A percentile compares a stretch with the other conserved stretches of the same genome.
Evolutionary conservation across 345 rosid genomes (phyloP).

Genomic region (Sisymbrium altissimum): DNA sequence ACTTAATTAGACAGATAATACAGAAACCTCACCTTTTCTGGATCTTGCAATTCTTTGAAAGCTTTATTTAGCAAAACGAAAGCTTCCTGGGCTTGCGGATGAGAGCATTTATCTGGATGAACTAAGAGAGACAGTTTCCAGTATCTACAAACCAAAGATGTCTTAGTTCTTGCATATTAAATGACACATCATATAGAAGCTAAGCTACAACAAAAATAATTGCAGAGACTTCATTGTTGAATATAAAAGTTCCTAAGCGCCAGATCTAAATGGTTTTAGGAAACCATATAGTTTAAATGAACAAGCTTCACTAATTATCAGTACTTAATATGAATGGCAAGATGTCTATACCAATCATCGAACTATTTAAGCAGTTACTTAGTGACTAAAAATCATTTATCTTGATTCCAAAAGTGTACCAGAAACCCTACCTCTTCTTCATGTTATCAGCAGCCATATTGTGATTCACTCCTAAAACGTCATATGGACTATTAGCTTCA

Average conservation of each 20-base stretch:
- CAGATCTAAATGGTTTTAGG: neutral
- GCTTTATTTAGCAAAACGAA: conserved; percentile 82
- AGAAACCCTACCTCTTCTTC: conserved; percentile 72
- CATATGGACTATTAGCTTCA: conserved; percentile 69
- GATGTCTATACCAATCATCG: neutral
- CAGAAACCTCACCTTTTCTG: conserved; percentile 63
- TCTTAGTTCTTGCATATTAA: neutral
- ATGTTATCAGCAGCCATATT: conserved; percentile 67
- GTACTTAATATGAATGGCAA: no score
- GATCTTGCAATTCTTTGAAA: conserved; percentile 89
- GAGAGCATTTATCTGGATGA: conserved; percentile 95
- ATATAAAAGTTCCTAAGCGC: neutral
- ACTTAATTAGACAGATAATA: neutral
- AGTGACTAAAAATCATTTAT: neutral
- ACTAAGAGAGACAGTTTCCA: conserved; percentile 96
- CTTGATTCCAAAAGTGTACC: neutral
- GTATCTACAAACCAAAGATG: conserved; percentile 45
- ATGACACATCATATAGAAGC: no score
- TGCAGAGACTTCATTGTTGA: neutral
- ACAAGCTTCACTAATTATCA: neutral
- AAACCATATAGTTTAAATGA: neutral
- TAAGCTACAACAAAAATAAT: neutral
- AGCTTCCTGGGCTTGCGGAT: conserved; percentile 93
- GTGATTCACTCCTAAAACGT: conserved; percentile 69
- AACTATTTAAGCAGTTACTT: neutral